Evolutionary conservation across 202 grass and related monocot genomes (phyloP).

Genomic region (Digitaria exilis): DNA sequence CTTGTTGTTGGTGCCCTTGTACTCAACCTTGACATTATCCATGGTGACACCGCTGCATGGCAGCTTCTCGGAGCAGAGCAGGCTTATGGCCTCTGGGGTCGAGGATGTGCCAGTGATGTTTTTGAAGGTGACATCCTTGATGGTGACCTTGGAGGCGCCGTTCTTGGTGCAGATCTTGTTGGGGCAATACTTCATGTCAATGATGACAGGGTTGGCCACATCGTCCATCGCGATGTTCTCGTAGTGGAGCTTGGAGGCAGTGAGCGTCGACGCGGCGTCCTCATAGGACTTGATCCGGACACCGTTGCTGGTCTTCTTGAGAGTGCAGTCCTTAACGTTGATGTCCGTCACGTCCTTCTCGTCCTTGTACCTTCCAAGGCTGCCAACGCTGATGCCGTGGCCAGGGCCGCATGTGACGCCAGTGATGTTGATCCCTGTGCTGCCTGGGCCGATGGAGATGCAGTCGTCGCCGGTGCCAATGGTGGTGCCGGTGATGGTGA

Average conservation of each 20-base stretch:
- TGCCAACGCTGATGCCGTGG: conserved; percentile 66
- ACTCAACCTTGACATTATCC: conserved; percentile 43
- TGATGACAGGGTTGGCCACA: conserved; percentile 54
- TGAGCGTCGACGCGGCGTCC: conserved; percentile 27
- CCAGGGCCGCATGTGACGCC: conserved; percentile 55
- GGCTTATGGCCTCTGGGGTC: conserved; percentile 37
- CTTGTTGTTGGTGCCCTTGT: conserved; percentile 41
- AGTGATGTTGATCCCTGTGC: conserved; percentile 32
- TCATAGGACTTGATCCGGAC: conserved; percentile 63
- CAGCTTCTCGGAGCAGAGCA: conserved; percentile 49
- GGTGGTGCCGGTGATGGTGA: conserved; percentile 37
- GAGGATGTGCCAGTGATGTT: conserved; percentile 66
- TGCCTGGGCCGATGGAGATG: conserved; percentile 54
- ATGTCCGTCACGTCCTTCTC: conserved; percentile 54
- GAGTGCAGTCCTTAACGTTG: conserved; percentile 44
- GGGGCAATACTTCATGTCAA: conserved; percentile 67
- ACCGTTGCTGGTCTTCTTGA: conserved; percentile 48
- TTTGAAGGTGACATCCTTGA: conserved; percentile 50
- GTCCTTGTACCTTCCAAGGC: conserved; percentile 50
- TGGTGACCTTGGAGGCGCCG: conserved; percentile 45
- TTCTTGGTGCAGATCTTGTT: conserved; percentile 42
- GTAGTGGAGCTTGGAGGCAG: conserved; percentile 38
- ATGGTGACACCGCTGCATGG: conserved; percentile 50
- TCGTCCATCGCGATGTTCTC: conserved; percentile 52
- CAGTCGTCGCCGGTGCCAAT: conserved; percentile 62